Base-by-base conservation (phyloP, 1,284 basidiomycete species). In the Phellopilus nigrolimitatus region DNA sequence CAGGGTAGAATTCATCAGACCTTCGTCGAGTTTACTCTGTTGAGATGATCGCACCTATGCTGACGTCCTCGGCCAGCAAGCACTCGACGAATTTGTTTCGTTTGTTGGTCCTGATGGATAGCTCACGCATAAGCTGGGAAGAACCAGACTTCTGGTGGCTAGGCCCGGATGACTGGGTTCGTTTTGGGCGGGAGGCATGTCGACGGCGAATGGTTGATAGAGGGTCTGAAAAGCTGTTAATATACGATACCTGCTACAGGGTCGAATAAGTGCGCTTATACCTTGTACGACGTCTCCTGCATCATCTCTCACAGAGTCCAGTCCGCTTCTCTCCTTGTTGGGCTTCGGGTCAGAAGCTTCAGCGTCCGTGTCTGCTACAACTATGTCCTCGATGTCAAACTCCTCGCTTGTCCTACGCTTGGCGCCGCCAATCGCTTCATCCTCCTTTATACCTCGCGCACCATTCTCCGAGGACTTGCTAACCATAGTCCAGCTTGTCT, bases 401-500 rank as follows among this genome's bases (percentile, higher is more conserved):
- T 65, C 66, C 60, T 82, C 78, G 43, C 60, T 74, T 27, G 64
- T 62, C 37, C 30, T 52, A 3, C 41, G 42, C 10, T 64, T 66
- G 36, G 61, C 67, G 24, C 69, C 66, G 39, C 63, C 62, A n/a
- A 59, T 59, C 15, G 60, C 61, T 38, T 66, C 64, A 17, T 68
- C 63, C 17, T 62, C 66, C 21, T 62, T 56, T 6, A 49, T 57
- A 24, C 55, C 46, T 5, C 59, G 60, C n/a, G 60, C 59, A 28
- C 56, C 58, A 22, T 63, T 61, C 27, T 71, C 68, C 46, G 62
- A 62, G 7, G 68, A 67, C 57, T 72, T 83, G 54, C 77, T 76
- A 56, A 88, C 82, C 62, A 88, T 82, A 21, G 84, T 89, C 88
- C 84, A 88, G 27, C 82, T 84, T 60, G 79, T 77, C 69, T 75